phyloP scores from a whole-genome alignment of 495 filamentous ascomycete genomes.

The Penicillium waksmanii region DNA sequence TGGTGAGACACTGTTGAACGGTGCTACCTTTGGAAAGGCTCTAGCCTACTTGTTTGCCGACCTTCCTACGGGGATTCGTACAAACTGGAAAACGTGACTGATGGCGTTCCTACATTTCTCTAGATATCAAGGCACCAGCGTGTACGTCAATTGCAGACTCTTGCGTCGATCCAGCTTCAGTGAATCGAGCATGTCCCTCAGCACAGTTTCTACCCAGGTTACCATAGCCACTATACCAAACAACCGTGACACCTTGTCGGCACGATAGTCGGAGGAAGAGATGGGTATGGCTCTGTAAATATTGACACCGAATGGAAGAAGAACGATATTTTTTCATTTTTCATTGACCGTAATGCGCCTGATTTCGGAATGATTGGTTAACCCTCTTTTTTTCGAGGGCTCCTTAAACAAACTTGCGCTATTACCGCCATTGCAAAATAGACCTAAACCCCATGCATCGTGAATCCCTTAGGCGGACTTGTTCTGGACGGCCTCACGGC shows the following conservation, averaged over 20 bases:
- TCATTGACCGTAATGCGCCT: slow-evolving; percentile 38
- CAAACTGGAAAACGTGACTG: not conserved
- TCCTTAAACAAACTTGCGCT: slow-evolving; percentile 42
- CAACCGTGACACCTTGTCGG: not conserved
- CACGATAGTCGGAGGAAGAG: not conserved
- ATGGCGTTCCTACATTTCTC: not conserved
- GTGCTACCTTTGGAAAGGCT: not conserved
- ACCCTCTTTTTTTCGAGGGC: slow-evolving; percentile 36
- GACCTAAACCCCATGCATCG: slow-evolving; percentile 38
- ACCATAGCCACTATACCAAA: not conserved
- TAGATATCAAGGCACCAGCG: not conserved
- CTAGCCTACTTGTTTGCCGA: not conserved
- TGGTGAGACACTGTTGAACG: no score
- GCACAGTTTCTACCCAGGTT: not conserved
- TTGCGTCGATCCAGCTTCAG: not conserved
- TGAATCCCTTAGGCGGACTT: slow-evolving; percentile 42
- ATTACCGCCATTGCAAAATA: slow-evolving; percentile 43
- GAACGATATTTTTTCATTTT: slow-evolving; percentile 34
- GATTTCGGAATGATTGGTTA: slow-evolving; percentile 36
- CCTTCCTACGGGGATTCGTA: not conserved
- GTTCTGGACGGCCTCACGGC: slow-evolving; percentile 62
- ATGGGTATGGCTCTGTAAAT: slow-evolving; percentile 8
- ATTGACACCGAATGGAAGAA: slow-evolving; percentile 20
- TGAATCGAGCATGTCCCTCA: not conserved
- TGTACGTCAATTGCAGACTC: not conserved